Percentiles rank a stretch among this genome's conserved stretches.
Conservation (phyloP, 148 eudicot genomes). For the Simmondsia chinensis region DNA sequence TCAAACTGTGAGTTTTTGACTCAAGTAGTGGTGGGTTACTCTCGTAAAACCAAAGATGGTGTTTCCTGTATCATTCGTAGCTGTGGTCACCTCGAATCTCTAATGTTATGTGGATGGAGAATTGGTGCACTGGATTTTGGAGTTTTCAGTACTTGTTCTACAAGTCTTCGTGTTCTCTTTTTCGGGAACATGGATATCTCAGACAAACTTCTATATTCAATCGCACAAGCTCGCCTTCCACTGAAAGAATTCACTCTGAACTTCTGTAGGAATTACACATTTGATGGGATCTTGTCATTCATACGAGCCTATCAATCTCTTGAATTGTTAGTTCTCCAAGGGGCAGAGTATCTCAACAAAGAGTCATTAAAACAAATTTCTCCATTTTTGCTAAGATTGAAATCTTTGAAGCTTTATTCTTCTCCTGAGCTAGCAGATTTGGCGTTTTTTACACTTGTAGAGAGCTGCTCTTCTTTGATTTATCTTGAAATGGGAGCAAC, state of each 20-base stretch:
- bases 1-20: slow-evolving; percentile 8
- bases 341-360: slow-evolving; percentile 11
- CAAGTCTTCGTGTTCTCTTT: slow-evolving; percentile 2
- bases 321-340: slow-evolving; percentile 4
- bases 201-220: slow-evolving; percentile 11
- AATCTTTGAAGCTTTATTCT: not conserved
- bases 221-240: slow-evolving; percentile 9
- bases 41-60: slow-evolving; percentile 9
- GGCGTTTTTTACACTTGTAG: slow-evolving; percentile 9
- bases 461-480: slow-evolving; percentile 10
- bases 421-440: slow-evolving; percentile 11
- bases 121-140: not conserved
- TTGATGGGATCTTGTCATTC: slow-evolving; percentile 10
- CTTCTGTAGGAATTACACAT: slow-evolving; percentile 14
- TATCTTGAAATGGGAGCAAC: slow-evolving; percentile 9
- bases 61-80: slow-evolving; percentile 10
- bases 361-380: slow-evolving; percentile 7
- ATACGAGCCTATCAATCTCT: slow-evolving; percentile 6
- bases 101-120: not conserved
- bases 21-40: not conserved
- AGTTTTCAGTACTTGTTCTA: not conserved
- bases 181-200: slow-evolving; percentile 1
- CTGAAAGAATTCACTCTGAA: slow-evolving; percentile 5
- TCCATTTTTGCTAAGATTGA: slow-evolving; percentile 8
- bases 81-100: slow-evolving; percentile 6